Evolutionary conservation across 169 alveolate genomes (phyloP).

Genomic region (Cryptosporidium viatorum): DNA sequence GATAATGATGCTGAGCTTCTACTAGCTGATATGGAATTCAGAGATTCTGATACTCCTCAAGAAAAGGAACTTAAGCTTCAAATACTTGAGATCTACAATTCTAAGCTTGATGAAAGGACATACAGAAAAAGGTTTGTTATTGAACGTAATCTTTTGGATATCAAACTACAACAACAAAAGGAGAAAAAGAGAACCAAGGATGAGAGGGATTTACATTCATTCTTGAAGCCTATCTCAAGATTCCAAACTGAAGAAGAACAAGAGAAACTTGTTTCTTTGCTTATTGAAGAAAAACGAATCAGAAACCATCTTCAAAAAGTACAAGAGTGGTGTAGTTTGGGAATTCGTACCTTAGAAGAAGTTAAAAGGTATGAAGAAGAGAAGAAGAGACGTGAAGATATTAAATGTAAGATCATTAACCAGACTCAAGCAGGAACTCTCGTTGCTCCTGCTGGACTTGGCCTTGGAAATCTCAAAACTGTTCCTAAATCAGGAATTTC

Average conservation of each 20-base stretch:
- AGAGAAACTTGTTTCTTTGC: constrained; percentile 87
- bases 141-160: constrained; percentile 83
- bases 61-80: constrained; percentile 85
- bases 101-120: constrained; percentile 90
- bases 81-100: constrained; percentile 89
- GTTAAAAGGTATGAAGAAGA: constrained; percentile 78
- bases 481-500: constrained; percentile 15
- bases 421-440: constrained; percentile 1
- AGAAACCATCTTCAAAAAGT: constrained; percentile 87
- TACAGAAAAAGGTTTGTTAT: constrained; percentile 83
- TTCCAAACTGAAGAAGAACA: constrained; percentile 91
- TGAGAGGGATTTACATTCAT: constrained; percentile 90
- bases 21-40: constrained; percentile 97
- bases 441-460: constrained; percentile 60
- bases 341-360: constrained; percentile 89
- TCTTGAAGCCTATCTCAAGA: constrained; percentile 87
- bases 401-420: constrained; percentile 47
- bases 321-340: constrained; percentile 90
- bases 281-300: constrained; percentile 87
- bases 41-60: constrained; percentile 86
- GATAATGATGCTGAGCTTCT: constrained; percentile 98
- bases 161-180: constrained; percentile 88
- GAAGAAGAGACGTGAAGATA: constrained; percentile 64
- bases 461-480: constrained; percentile 52
- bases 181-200: constrained; percentile 90